Conservation (phyloP, 1,284 basidiomycete species). For the Exobasidium rhododendri region DNA sequence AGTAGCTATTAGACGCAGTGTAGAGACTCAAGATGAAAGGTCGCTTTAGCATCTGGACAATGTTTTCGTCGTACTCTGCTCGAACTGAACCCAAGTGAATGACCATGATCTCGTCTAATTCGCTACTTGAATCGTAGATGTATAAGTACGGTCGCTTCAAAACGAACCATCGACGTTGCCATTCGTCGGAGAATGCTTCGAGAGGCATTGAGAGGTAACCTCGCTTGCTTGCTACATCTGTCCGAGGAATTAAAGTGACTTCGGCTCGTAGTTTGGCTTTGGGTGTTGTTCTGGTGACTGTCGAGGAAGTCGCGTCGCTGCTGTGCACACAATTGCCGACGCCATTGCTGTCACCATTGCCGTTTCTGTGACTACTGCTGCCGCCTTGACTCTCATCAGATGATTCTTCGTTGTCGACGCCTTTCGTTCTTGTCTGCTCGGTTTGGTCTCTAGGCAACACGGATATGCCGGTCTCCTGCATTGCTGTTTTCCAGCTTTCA, state of each 20-base stretch:
- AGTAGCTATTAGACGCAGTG: conserved; percentile 36
- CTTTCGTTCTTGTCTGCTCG: neutral
- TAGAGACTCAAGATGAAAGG: conserved; percentile 41
- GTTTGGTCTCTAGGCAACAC: conserved; percentile 11
- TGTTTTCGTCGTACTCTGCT: conserved; percentile 78
- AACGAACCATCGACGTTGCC: conserved; percentile 82
- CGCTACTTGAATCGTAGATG: conserved; percentile 74
- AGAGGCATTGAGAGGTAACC: conserved; percentile 75
- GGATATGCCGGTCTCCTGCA: conserved; percentile 22
- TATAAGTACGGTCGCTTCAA: conserved; percentile 81
- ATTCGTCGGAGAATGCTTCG: conserved; percentile 73
- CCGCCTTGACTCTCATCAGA: neutral
- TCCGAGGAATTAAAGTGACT: conserved; percentile 55
- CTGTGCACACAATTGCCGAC: neutral
- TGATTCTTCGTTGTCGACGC: neutral
- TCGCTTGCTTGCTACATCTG: conserved; percentile 77
- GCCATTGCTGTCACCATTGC: neutral
- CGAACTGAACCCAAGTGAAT: conserved; percentile 81
- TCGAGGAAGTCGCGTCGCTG: too few relatives aligned
- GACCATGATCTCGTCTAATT: conserved; percentile 73
- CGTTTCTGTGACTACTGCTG: neutral
- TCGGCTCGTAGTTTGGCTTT: conserved; percentile 28
- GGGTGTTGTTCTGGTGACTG: neutral
- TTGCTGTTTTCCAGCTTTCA: conserved; percentile 31
- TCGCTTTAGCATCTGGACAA: conserved; percentile 70